phyloP scores from a whole-genome alignment of 2,329 filamentous ascomycete species.

The Trichoderma endophyticum region DNA sequence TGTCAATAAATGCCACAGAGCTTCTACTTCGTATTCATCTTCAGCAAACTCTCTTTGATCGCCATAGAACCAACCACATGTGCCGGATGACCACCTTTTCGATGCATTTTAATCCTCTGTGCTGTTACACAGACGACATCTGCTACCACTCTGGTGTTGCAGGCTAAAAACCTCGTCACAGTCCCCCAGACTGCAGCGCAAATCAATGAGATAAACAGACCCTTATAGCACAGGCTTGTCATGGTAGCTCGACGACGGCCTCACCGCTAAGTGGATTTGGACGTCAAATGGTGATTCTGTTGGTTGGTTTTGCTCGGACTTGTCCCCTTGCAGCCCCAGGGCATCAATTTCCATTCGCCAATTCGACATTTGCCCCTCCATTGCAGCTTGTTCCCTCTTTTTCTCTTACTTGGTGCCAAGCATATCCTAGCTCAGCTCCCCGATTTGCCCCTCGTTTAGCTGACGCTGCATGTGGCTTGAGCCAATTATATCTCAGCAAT shows the following conservation, averaged over 20 bases:
- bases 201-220: neutral
- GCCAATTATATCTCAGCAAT: neutral
- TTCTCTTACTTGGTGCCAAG: neutral
- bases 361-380: neutral
- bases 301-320: neutral
- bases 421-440: slow-evolving; percentile 3
- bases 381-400: neutral
- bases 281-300: neutral
- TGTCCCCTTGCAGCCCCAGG: neutral
- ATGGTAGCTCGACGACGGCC: neutral
- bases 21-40: neutral
- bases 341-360: neutral
- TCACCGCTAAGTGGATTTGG: slow-evolving; percentile 8
- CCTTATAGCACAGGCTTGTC: neutral
- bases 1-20: neutral
- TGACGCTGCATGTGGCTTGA: neutral
- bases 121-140: neutral
- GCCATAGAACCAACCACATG: neutral
- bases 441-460: slow-evolving; percentile 3
- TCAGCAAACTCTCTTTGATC: neutral
- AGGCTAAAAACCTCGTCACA: neutral
- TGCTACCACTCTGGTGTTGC: neutral
- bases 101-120: neutral
- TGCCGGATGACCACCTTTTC: neutral
- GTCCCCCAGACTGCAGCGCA: neutral